Conservation (phyloP, 2,329 filamentous ascomycete species). For the Pseudogymnoascus sp. region DNA sequence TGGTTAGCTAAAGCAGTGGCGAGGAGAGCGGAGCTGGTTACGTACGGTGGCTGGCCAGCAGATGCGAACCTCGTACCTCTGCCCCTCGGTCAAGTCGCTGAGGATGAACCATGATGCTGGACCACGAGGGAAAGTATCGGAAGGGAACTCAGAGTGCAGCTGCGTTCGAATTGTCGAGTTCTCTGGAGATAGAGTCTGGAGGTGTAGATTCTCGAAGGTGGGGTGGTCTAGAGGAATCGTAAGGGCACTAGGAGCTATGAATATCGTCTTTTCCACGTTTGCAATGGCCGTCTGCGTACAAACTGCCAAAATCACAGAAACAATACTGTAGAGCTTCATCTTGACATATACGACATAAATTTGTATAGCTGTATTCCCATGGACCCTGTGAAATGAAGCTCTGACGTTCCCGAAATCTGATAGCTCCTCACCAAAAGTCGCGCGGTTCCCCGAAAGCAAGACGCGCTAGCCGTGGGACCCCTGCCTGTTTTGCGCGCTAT, state of each 20-base stretch:
- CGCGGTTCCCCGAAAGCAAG: constrained; percentile 4
- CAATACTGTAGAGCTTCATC: constrained; percentile 18
- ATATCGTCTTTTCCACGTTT: constrained; percentile 90
- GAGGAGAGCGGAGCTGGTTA: constrained; percentile 20
- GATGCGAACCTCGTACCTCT: constrained; percentile 83
- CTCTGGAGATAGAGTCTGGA: constrained; percentile 58
- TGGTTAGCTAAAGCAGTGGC: constrained; percentile 8
- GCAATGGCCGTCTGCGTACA: constrained; percentile 39
- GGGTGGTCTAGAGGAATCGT: constrained; percentile 50
- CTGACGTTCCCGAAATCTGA: neutral
- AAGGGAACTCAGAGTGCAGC: constrained; percentile 64
- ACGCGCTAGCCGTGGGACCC: constrained; percentile 6
- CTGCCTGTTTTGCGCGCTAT: constrained; percentile 12
- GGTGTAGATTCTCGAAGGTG: constrained; percentile 53
- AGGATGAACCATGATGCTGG: constrained; percentile 74
- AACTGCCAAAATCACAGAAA: constrained; percentile 20
- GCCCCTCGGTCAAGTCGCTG: constrained; percentile 59
- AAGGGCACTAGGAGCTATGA: constrained; percentile 61
- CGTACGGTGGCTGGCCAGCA: constrained; percentile 87
- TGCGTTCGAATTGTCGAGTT: constrained; percentile 53
- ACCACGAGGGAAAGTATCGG: constrained; percentile 45
- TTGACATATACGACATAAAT: neutral
- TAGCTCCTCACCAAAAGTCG: constrained; percentile 8
- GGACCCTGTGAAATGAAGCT: constrained; percentile 6
- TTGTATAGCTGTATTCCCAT: neutral